Percentiles rank a stretch among this genome's conserved stretches.
Evolutionary conservation across 1,284 basidiomycete species (phyloP).

Genomic region (Vanrija pseudolonga): DNA sequence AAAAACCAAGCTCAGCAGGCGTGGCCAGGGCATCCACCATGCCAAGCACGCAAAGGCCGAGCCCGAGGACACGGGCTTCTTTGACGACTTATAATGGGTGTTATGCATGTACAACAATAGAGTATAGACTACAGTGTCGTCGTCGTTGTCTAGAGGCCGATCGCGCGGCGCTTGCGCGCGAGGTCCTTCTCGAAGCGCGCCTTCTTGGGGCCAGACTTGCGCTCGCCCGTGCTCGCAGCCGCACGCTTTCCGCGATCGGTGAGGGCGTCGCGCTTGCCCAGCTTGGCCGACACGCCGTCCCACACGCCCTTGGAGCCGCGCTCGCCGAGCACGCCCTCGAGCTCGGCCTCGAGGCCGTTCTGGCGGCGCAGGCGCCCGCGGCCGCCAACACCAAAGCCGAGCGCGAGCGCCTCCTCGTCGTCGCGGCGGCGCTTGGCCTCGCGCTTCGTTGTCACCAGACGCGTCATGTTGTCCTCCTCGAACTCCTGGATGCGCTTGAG

Average conservation of each 20-base stretch:
- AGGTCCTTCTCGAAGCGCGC: conserved; percentile 72
- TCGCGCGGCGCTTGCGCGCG: conserved; percentile 44
- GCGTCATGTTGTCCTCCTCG: conserved; percentile 94
- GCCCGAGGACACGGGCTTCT: conserved; percentile 62
- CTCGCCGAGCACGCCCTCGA: conserved; percentile 69
- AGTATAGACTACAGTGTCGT: neutral
- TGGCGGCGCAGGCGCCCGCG: conserved; percentile 59
- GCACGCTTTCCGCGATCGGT: conserved; percentile 48
- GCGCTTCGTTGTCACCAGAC: conserved; percentile 86
- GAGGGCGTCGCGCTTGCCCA: conserved; percentile 61
- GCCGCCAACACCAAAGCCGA: conserved; percentile 58
- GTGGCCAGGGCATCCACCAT: conserved; percentile 11
- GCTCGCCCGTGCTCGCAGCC: conserved; percentile 1
- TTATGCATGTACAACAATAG: neutral
- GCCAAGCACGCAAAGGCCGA: conserved; percentile 32
- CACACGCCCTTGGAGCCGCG: conserved; percentile 50
- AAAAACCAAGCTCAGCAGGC: conserved; percentile 36
- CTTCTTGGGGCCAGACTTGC: conserved; percentile 58
- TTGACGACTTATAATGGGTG: conserved; percentile 52
- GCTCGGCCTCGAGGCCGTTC: conserved; percentile 77
- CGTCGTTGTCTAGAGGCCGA: conserved; percentile 10
- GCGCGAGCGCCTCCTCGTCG: conserved; percentile 87
- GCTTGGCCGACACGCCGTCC: conserved; percentile 51
- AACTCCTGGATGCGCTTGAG: conserved; percentile 81
- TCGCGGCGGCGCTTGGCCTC: conserved; percentile 70